Base-by-base conservation (phyloP, 352 stramenopile genomes). In the Halophytophthora polymorphica region DNA sequence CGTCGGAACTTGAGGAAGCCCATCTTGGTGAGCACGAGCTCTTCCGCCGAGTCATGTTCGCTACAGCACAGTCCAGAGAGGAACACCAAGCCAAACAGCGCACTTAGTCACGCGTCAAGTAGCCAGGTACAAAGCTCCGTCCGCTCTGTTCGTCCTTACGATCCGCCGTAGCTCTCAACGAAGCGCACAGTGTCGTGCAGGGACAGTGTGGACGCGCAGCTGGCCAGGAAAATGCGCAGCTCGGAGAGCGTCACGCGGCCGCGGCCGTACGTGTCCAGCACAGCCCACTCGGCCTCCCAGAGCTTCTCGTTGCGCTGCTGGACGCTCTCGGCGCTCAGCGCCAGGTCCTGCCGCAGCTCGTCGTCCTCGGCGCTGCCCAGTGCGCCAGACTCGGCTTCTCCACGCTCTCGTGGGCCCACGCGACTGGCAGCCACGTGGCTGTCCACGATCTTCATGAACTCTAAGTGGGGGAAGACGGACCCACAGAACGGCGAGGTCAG, bases 371-470 rank as follows among this genome's bases (percentile, higher is more conserved):
- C 25, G 25, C 25, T 31, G 25, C 8, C 25, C 25, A 31, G 4
- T 4, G 25, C 4, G 25, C 25, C 25, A 31, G 25, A 10, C 25
- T 31, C 25, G 4, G 25, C 25, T 31, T 31, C 25, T 8, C 25
- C 25, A 31, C 25, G 25, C 4, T 52, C 50, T 19, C 35, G 48
- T 40, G 49, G 2, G 5, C 28, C 28, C 33, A 45, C 15, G n/a
- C 42, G 22, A 37, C 56, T 14, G 7, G 47, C 38, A 1, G 52
- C 53, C 14, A 83, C 60, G 44, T 88, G 71, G 35, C 64, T 83
- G 33, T 86, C 77, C 10, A 86, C 69, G 53, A 88, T 86, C 55
- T 88, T 86, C 41, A 88, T 67, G 39, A 86, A 85, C 50, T 88
- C 77, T 88, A 43, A 14, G 42, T 3, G 29, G 18, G 2, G 11